phyloP scores from a whole-genome alignment of 2,329 filamentous ascomycete genomes.

The Colletotrichum sp. region DNA sequence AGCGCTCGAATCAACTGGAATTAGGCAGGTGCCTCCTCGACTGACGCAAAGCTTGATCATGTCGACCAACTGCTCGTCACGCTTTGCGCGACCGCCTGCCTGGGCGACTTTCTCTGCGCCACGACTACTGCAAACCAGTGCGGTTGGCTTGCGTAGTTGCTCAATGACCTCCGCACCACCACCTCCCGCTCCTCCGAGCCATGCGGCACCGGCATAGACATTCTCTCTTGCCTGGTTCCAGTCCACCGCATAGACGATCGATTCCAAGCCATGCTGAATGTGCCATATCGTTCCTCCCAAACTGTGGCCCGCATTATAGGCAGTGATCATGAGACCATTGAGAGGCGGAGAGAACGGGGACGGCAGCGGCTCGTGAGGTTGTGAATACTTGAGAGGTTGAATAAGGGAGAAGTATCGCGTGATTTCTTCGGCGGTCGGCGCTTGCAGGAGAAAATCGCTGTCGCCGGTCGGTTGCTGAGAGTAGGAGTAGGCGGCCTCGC shows the following conservation, averaged over 20 bases:
- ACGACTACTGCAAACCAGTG: slow-evolving; percentile 88
- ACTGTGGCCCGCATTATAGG: slow-evolving; percentile 95
- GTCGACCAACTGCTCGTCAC: slow-evolving; percentile 85
- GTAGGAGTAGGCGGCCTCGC: slow-evolving; percentile 63
- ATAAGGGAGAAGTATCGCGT: slow-evolving; percentile 90
- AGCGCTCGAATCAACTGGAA: slow-evolving; percentile 95
- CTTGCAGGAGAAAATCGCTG: slow-evolving; percentile 64
- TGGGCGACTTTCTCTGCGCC: slow-evolving; percentile 76
- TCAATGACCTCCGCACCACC: slow-evolving; percentile 92
- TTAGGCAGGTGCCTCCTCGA: slow-evolving; percentile 87
- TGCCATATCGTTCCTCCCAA: slow-evolving; percentile 99
- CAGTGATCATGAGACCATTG: slow-evolving; percentile 91
- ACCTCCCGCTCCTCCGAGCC: slow-evolving; percentile 82
- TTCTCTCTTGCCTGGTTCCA: slow-evolving; percentile 99
- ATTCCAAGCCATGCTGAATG: slow-evolving; percentile 94
- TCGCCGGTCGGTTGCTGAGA: slow-evolving; percentile 53
- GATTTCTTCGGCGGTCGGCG: slow-evolving; percentile 87
- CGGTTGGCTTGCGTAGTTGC: slow-evolving; percentile 90
- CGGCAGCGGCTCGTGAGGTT: slow-evolving; percentile 87
- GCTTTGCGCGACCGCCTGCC: slow-evolving; percentile 75
- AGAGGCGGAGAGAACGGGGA: slow-evolving; percentile 89
- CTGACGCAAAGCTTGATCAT: slow-evolving; percentile 80
- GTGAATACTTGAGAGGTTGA: slow-evolving; percentile 93
- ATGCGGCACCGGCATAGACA: slow-evolving; percentile 90
- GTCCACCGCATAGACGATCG: slow-evolving; percentile 95